A percentile compares a stretch with the other conserved stretches of the same genome.
These are phyloP conservation scores for Stephanodiscus triporus DNA, from an alignment of 108 stramenopile species.

Conservation along the genomic window DNA sequence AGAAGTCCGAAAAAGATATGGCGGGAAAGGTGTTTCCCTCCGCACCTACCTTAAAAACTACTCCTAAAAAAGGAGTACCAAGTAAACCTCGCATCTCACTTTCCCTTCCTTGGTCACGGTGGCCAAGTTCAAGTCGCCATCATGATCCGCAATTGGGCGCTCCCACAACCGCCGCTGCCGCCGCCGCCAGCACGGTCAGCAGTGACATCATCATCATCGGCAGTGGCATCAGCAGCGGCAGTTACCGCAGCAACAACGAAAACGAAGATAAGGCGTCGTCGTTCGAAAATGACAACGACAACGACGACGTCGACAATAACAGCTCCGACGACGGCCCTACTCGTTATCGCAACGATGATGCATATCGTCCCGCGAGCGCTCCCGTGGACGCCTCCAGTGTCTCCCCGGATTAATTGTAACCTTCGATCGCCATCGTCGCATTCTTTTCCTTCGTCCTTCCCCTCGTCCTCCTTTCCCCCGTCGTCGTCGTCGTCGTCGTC, in stretches of 20 bases:
- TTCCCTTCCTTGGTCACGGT: too few relatives aligned
- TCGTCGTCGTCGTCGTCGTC: not conserved
- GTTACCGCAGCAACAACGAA: not conserved
- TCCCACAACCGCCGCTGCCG: not conserved
- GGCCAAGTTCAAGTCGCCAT: not conserved
- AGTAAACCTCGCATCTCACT: too few relatives aligned
- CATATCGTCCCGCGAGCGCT: not conserved
- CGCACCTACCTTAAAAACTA: too few relatives aligned
- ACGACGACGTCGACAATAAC: not conserved
- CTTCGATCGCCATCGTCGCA: not conserved
- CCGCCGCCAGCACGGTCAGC: not conserved
- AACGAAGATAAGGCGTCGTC: not conserved
- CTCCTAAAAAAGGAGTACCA: too few relatives aligned
- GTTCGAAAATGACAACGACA: not conserved
- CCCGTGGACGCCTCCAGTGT: not conserved
- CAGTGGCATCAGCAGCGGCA: not conserved
- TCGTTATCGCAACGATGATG: not conserved
- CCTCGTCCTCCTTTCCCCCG: not conserved
- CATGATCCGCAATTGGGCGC: not conserved
- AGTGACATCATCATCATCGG: not conserved
- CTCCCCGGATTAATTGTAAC: not conserved
- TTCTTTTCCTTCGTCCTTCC: not conserved
- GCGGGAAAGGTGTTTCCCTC: too few relatives aligned
- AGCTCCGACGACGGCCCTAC: not conserved
- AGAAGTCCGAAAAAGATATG: too few relatives aligned